Conservation (phyloP, 2,329 filamentous ascomycete species). For the Clonostachys solani region DNA sequence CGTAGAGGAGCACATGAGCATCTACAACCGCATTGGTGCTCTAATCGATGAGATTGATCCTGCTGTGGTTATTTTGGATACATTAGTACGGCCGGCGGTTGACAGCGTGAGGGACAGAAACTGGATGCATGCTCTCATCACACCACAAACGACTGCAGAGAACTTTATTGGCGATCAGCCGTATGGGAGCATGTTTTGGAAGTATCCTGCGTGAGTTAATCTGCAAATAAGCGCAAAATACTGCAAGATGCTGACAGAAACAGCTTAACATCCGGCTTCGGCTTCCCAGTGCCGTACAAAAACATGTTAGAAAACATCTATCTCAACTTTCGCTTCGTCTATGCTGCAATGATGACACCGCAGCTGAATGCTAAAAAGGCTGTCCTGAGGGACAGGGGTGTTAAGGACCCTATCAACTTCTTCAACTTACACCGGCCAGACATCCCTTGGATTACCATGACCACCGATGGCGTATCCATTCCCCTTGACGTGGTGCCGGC, state of each 20-base stretch:
- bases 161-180: constrained; percentile 31
- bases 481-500: constrained; percentile 11
- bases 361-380: constrained; percentile 12
- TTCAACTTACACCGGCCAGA: constrained; percentile 17
- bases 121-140: constrained; percentile 27
- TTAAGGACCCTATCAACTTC: constrained; percentile 11
- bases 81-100: constrained; percentile 16
- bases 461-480: constrained; percentile 12
- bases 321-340: constrained; percentile 20
- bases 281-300: constrained; percentile 37
- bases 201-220: constrained; percentile 32
- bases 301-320: constrained; percentile 22
- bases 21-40: constrained; percentile 14
- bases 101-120: constrained; percentile 12
- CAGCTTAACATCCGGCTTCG: constrained; percentile 35
- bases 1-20: constrained; percentile 17
- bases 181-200: constrained; percentile 26
- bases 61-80: constrained; percentile 22
- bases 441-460: constrained; percentile 19
- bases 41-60: constrained; percentile 23
- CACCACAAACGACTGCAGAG: constrained; percentile 37
- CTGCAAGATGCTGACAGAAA: too few species aligned
- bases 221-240: too few species aligned
- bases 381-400: constrained; percentile 10
- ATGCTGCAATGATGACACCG: constrained; percentile 16